These are phyloP conservation scores for Petunia hybrid DNA, from an alignment of 305 asterid genomes.

Conservation along the genomic window DNA sequence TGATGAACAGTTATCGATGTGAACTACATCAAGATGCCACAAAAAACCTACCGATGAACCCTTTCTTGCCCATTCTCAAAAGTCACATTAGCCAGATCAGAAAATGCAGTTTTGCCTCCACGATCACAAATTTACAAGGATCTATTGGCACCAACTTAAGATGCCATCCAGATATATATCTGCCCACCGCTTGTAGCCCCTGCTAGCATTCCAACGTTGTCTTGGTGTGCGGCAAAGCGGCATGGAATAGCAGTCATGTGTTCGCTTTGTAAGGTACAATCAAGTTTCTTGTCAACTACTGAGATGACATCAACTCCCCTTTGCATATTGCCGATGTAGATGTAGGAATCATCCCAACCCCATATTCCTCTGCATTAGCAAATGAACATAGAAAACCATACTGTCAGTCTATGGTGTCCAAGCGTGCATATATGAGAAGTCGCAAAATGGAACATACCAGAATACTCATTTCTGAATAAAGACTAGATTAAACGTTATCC, in stretches of 20 bases:
- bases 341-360: slow-evolving; percentile 94
- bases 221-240: slow-evolving; percentile 76
- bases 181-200: slow-evolving; percentile 84
- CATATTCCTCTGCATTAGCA: slow-evolving; percentile 67
- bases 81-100: background rate
- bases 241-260: slow-evolving; percentile 72
- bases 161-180: slow-evolving; percentile 70
- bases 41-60: background rate
- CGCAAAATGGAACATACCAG: background rate
- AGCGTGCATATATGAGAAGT: background rate
- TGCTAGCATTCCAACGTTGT: slow-evolving; percentile 73
- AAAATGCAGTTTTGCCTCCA: background rate
- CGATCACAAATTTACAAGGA: slow-evolving; percentile 4
- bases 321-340: slow-evolving; percentile 76
- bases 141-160: slow-evolving; percentile 33
- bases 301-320: slow-evolving; percentile 80
- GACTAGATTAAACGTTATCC: background rate
- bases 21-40: background rate
- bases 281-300: slow-evolving; percentile 43
- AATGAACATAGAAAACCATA: slow-evolving; percentile 9
- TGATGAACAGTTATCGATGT: background rate
- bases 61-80: background rate
- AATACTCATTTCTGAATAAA: background rate
- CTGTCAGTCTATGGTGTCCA: slow-evolving; percentile 3
- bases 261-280: slow-evolving; percentile 68